Evolutionary conservation across 176 grass and related monocot species (phyloP).

Genomic region (Metroxylon sagu): DNA sequence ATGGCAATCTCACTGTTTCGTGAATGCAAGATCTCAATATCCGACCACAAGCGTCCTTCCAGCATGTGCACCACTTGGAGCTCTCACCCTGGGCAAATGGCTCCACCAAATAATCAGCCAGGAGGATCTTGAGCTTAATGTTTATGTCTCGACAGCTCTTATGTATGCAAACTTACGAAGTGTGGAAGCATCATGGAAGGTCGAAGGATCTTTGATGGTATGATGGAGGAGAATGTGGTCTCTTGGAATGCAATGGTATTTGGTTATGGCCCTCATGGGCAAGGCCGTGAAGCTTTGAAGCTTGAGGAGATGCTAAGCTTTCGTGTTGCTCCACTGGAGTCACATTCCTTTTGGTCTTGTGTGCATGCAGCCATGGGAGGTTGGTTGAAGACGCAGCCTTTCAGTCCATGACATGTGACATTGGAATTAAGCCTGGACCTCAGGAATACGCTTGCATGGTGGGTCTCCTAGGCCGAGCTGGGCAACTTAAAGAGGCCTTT

Average conservation of each 20-base stretch:
- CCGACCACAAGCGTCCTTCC: constrained; percentile 11
- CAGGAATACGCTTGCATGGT: constrained; percentile 19
- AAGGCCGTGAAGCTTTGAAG: constrained; percentile 10
- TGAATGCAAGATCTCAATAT: constrained; percentile 20
- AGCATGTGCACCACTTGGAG: constrained; percentile 21
- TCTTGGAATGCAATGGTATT: constrained; percentile 24
- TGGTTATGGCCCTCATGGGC: constrained; percentile 18
- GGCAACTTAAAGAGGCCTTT: not conserved
- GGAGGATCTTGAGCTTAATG: constrained; percentile 15
- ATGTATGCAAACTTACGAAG: constrained; percentile 18
- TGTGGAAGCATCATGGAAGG: constrained; percentile 12
- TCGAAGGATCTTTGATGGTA: constrained; percentile 13
- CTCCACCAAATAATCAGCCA: constrained; percentile 9
- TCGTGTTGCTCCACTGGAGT: constrained; percentile 8
- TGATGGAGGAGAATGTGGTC: constrained; percentile 22
- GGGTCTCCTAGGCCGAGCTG: constrained; percentile 16
- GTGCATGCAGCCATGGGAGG: constrained; percentile 24
- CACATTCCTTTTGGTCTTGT: constrained; percentile 14
- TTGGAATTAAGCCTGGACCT: constrained; percentile 3
- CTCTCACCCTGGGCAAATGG: constrained; percentile 21
- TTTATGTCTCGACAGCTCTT: constrained; percentile 18
- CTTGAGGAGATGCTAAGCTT: constrained; percentile 9
- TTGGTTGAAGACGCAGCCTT: constrained; percentile 8
- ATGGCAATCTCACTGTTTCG: constrained; percentile 17
- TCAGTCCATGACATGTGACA: not conserved